These are phyloP conservation scores for Populus ilicifolia DNA, from an alignment of 345 rosid species.

Conservation along the genomic window DNA sequence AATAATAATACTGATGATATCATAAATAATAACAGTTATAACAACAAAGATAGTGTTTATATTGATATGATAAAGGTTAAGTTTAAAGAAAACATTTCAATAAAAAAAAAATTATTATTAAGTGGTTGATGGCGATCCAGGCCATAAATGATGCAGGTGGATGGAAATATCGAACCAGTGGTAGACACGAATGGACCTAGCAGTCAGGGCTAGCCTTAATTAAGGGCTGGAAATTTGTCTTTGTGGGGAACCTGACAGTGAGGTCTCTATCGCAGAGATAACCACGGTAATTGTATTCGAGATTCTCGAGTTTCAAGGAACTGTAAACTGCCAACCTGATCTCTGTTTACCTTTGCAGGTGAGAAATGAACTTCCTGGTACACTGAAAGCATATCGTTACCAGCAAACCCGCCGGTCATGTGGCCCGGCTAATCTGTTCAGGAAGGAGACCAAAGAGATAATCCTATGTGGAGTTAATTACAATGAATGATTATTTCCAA, in stretches of 20 bases:
- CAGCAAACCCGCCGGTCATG: slow-evolving; percentile 64
- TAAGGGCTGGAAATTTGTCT: slow-evolving; percentile 50
- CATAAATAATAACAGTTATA: no score
- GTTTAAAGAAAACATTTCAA: no score
- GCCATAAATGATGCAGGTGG: slow-evolving; percentile 53
- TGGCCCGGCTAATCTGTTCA: slow-evolving; percentile 55
- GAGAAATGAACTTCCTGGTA: slow-evolving; percentile 56
- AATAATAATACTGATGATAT: no score
- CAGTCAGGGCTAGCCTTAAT: slow-evolving; percentile 49
- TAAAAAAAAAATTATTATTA: neutral
- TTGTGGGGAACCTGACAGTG: slow-evolving; percentile 38
- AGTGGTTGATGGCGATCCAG: slow-evolving; percentile 52
- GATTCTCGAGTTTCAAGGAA: neutral
- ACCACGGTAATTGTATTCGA: neutral
- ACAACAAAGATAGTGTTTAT: no score
- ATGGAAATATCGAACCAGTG: slow-evolving; percentile 56
- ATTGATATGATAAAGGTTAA: no score
- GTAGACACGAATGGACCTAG: slow-evolving; percentile 51
- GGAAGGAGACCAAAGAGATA: slow-evolving; percentile 51
- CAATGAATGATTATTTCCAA: neutral
- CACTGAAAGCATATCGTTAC: slow-evolving; percentile 45
- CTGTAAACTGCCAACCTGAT: neutral
- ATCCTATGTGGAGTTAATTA: slow-evolving; percentile 29
- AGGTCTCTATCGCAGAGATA: neutral
- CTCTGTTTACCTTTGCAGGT: slow-evolving; percentile 22